A percentile compares a stretch with the other conserved stretches of the same genome.
phyloP scores from a whole-genome alignment of 306 rosid genomes.

The Vigna angularis region DNA sequence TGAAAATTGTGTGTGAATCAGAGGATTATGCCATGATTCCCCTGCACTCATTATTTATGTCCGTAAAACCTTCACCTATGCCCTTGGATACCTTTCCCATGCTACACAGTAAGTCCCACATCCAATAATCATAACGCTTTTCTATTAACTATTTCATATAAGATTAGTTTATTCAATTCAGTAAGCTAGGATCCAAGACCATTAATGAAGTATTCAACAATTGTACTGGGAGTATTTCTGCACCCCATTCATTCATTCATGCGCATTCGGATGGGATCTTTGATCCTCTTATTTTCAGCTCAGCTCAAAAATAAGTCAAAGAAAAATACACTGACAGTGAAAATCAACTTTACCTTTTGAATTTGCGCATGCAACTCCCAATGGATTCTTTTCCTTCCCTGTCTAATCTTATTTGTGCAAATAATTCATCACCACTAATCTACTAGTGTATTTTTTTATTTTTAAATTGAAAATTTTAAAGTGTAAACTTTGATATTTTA shows the following conservation, averaged over 20 bases:
- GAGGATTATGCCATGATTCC: slow-evolving; percentile 9
- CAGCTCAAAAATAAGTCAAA: neutral
- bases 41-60: slow-evolving; percentile 35
- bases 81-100: neutral
- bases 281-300: neutral
- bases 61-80: neutral
- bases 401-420: too few relatives aligned
- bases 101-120: neutral
- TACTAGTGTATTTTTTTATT: too few relatives aligned
- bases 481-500: too few relatives aligned
- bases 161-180: too few relatives aligned
- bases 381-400: neutral
- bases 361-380: slow-evolving; percentile 2
- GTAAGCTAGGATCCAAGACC: too few relatives aligned
- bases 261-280: neutral
- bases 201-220: neutral
- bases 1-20: slow-evolving; percentile 16
- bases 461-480: too few relatives aligned
- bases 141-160: too few relatives aligned
- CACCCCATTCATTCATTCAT: neutral
- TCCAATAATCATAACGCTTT: too few relatives aligned
- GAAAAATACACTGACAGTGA: slow-evolving; percentile 13
- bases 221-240: neutral
- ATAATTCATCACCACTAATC: too few relatives aligned
- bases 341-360: neutral